Percentiles rank a stretch among this genome's conserved stretches.
Evolutionary conservation across 768 basidiomycete genomes (phyloP).

Genomic region (Daedaleopsis nitida): DNA sequence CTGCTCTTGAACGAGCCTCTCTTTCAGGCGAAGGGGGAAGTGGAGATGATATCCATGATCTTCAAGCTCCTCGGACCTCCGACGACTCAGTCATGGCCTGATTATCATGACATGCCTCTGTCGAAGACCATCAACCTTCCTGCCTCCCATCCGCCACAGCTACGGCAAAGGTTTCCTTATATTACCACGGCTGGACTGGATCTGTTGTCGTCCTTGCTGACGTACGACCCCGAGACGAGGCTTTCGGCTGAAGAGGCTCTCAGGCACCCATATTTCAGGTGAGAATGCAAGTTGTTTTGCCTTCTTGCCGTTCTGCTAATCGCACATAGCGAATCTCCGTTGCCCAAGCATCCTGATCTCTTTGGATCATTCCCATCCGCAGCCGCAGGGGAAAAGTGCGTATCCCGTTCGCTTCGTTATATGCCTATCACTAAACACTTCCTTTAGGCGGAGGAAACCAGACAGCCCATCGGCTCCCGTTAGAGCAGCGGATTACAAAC

Average conservation of each 20-base stretch:
- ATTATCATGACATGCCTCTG: constrained; percentile 76
- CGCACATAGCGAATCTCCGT: constrained; percentile 76
- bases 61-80: constrained; percentile 96
- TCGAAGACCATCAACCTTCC: constrained; percentile 79
- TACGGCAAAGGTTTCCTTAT: constrained; percentile 86
- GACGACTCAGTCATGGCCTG: constrained; percentile 84
- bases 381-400: constrained; percentile 94
- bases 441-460: constrained; percentile 68
- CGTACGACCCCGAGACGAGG: constrained; percentile 86
- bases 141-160: constrained; percentile 69
- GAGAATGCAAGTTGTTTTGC: constrained; percentile 26
- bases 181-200: constrained; percentile 84
- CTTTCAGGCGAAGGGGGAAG: constrained; percentile 96
- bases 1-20: constrained; percentile 92
- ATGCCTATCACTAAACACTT: background rate
- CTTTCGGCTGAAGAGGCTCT: constrained; percentile 90
- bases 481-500: constrained; percentile 69
- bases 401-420: constrained; percentile 12
- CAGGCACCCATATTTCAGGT: constrained; percentile 92
- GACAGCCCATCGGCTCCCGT: constrained; percentile 80
- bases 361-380: constrained; percentile 96
- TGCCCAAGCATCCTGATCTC: constrained; percentile 94
- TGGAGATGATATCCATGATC: constrained; percentile 91
- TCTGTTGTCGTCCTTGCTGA: constrained; percentile 75
- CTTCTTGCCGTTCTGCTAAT: background rate